phyloP scores from a whole-genome alignment of 2,329 filamentous ascomycete species.

The Harringtonia lauricola region DNA sequence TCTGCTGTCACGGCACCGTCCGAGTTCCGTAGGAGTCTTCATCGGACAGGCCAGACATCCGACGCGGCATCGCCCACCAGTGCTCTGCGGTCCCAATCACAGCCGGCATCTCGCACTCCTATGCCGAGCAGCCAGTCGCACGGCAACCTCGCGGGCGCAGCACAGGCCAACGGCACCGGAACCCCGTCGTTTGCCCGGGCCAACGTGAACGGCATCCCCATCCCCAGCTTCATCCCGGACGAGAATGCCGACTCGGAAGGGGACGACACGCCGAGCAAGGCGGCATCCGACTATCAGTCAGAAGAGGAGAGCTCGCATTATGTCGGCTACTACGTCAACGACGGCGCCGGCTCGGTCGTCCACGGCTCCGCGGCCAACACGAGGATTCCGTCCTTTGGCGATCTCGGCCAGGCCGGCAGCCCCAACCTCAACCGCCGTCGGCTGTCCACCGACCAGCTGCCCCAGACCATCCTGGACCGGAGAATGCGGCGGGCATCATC shows the following conservation, averaged over 20 bases:
- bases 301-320: constrained; percentile 33
- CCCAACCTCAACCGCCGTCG: constrained; percentile 23
- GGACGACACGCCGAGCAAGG: constrained; percentile 29
- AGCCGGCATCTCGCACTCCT: constrained; percentile 42
- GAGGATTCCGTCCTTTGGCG: constrained; percentile 34
- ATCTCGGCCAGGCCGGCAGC: constrained; percentile 23
- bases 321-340: constrained; percentile 26
- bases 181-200: constrained; percentile 23
- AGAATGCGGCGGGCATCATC: constrained; percentile 38
- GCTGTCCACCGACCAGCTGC: constrained; percentile 41
- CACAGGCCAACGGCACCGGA: constrained; percentile 19
- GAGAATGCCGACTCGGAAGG: constrained; percentile 33
- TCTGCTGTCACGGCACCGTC: constrained; percentile 29
- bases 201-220: constrained; percentile 36
- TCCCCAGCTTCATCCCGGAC: constrained; percentile 46
- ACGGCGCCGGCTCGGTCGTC: constrained; percentile 16
- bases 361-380: constrained; percentile 19
- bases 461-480: constrained; percentile 41
- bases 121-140: constrained; percentile 20
- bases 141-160: constrained; percentile 3
- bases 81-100: constrained; percentile 54
- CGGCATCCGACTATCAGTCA: constrained; percentile 28
- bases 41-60: constrained; percentile 38
- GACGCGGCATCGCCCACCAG: constrained; percentile 39
- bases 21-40: constrained; percentile 46